Base-by-base conservation (phyloP, 768 basidiomycete genomes). In the Macrocybe gigantea region DNA sequence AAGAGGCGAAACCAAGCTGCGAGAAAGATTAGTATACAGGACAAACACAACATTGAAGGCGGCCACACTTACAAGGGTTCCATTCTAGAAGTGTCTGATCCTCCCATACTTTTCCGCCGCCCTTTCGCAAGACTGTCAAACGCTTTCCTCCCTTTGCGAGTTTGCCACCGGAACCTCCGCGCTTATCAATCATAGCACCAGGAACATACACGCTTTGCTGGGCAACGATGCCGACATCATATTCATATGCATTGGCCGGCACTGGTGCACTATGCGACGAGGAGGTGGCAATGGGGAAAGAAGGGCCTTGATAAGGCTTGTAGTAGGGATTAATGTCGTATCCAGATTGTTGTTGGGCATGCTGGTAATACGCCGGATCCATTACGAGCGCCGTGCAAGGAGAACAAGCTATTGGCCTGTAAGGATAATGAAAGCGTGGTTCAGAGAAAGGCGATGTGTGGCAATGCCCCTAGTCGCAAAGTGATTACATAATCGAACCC, bases 31-130 rank as follows among this genome's bases (percentile, higher is more conserved):
- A 47, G 52, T 40, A 33, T 33, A 50, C 33, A 11, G 45, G 12
- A 22, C 6, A 15, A 22, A 14, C 33, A 41, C 38, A 37, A 6
- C 15, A 34, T 40, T 33, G 7, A 41, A 41, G 41, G n/a, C 47
- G 43, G 2, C 30, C 22, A n/a, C n/a, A 75, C 89, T 55, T 61
- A 96, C 94, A 82, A 45, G 95, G 88, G 69, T 92, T 96, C 96
- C 96, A 99, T 57, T 99, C 96, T 10, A 97, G 67, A 48, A 99
- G 72, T 3, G 93, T 96, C 67, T 92, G 92, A 64, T 99, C 96
- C 65, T 99, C 96, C 96, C 96, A 99, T 15, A 90, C 85, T 70
- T 93, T 94, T 33, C 96, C 96, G 46, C 79, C 95, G 5, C 94
- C 95, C 67, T 97, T 97, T 45, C 96, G 77, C 41, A 99, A 67